Percentiles rank a stretch among this genome's conserved stretches.
phyloP scores from a whole-genome alignment of 106 monocot genomes.

The Posidonia australis region DNA sequence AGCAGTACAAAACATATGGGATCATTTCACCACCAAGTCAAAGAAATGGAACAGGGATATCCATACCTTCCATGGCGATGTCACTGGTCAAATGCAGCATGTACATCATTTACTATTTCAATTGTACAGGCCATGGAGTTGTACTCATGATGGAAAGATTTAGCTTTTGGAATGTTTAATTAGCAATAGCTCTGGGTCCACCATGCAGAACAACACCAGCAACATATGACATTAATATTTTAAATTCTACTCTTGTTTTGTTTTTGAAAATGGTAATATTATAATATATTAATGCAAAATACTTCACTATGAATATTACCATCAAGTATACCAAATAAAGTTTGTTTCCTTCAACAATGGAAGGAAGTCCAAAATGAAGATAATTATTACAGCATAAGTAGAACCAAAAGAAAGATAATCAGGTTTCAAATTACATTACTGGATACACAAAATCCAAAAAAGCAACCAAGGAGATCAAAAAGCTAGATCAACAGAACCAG shows the following conservation, averaged over 20 bases:
- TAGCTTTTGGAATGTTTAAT: conserved; percentile 47
- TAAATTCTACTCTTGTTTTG: not conserved
- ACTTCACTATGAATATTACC: no score
- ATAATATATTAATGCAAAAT: no score
- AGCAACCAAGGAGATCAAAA: no score
- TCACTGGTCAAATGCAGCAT: conserved; percentile 80
- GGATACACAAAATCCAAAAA: no score
- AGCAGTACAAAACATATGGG: not conserved
- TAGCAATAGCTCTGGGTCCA: conserved; percentile 55
- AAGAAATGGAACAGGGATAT: not conserved
- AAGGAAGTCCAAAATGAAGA: no score
- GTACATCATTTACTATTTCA: conserved; percentile 81
- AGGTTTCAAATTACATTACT: no score
- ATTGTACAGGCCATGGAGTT: conserved; percentile 79
- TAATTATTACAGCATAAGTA: no score
- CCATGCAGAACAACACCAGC: conserved; percentile 68
- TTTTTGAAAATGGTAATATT: no score
- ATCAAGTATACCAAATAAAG: no score
- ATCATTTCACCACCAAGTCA: not conserved
- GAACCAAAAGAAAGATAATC: no score
- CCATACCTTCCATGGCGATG: conserved; percentile 74
- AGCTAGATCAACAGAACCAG: no score
- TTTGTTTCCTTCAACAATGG: no score
- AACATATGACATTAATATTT: not conserved
- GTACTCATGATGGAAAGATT: conserved; percentile 82